These are phyloP conservation scores for Aureobasidium lini DNA, from an alignment of 2,329 filamentous ascomycete genomes.

Conservation along the genomic window DNA sequence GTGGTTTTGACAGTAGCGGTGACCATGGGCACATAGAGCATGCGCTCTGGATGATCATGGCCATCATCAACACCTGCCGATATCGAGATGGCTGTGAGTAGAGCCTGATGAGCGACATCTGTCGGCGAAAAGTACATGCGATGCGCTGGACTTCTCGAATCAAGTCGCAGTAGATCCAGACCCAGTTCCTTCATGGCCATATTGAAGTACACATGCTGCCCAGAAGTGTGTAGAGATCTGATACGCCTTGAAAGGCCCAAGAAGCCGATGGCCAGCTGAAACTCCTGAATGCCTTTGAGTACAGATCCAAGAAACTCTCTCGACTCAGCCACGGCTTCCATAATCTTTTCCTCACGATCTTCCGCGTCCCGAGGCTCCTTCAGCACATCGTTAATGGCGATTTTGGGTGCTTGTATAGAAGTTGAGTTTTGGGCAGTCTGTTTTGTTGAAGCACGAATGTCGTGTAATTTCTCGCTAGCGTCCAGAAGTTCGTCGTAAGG, in stretches of 20 bases:
- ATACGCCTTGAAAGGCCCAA: constrained; percentile 79
- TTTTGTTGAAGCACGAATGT: constrained; percentile 27
- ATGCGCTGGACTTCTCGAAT: constrained; percentile 87
- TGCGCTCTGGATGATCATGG: constrained; percentile 73
- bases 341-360: constrained; percentile 67
- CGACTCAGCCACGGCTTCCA: constrained; percentile 81
- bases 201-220: constrained; percentile 71
- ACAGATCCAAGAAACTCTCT: constrained; percentile 89
- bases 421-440: constrained; percentile 26
- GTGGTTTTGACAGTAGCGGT: constrained; percentile 94
- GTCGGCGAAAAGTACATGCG: constrained; percentile 95
- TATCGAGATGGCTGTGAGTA: constrained; percentile 85
- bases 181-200: constrained; percentile 95
- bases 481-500: constrained; percentile 77
- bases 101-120: constrained; percentile 89
- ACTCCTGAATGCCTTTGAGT: constrained; percentile 85
- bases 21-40: constrained; percentile 93
- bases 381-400: constrained; percentile 13
- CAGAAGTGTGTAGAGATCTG: constrained; percentile 56
- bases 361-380: constrained; percentile 55
- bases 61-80: constrained; percentile 87
- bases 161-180: constrained; percentile 82
- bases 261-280: constrained; percentile 91
- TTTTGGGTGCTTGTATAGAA: constrained; percentile 26
- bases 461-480: constrained; percentile 51